Base-by-base conservation (phyloP, 805 yeast species). In the Clavispora carvajalis region DNA sequence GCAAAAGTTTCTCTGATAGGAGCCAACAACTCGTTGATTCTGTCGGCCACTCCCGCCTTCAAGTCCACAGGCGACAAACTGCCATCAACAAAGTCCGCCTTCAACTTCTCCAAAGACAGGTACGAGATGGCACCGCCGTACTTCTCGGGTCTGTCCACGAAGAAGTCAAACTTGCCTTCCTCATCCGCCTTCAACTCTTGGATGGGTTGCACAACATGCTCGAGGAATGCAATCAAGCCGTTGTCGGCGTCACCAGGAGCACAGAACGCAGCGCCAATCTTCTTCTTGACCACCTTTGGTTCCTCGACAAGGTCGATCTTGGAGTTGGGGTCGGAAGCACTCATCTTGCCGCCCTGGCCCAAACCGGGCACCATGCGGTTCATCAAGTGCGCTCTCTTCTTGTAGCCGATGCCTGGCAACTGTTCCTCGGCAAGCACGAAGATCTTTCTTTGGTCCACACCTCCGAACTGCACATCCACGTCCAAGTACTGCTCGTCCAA, bases 311-410 rank as follows among this genome's bases (percentile, higher is more conserved):
- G 63, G 58, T 93, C 99, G 49, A 93, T 89, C 69, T 93, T 93
- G 42, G 98, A 90, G 73, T 89, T 93, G 54, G 99, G 97, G 69
- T 93, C 99, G 25, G 96, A 87, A 2, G 99, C 96, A 54, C 96
- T 87, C 99, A 93, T 93, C 63, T 93, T 93, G 57, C 95, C 99
- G 54, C 98, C 97, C 67, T 90, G 96, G 23, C 84, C 80, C 54
- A 93, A 77, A 40, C 99, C 98, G 37, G 99, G 99, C 35, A 95
- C 96, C 98, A 93, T 91, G 40, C 89, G 91, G 71, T 93, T 93
- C 99, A 93, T 93, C 60, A 93, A 74, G 69, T 93, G 99, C 22
- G 95, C 99, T 63, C 99, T 83, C 75, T 93, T 93, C 69, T 85
- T 87, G 82, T 91, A 93, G 31, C 97, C 97, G 41, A 93, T 57